phyloP scores from a whole-genome alignment of 176 grass and related monocot species.

The Aegilops longissima region DNA sequence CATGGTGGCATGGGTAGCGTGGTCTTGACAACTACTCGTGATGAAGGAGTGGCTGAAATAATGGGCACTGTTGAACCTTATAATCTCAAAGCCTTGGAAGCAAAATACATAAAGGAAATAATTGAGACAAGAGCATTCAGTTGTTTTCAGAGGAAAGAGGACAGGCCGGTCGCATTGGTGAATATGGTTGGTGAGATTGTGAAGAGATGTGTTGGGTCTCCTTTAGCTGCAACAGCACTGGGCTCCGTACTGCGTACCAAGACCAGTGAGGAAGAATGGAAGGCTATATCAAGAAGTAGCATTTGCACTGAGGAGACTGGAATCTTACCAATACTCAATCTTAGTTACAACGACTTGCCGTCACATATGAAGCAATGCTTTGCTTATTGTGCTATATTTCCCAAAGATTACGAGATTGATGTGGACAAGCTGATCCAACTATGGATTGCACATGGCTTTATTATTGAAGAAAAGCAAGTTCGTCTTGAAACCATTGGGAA shows the following conservation, averaged over 20 bases:
- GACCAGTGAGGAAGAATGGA: slow-evolving; percentile 4
- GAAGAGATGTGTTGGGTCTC: not conserved
- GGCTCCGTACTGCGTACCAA: slow-evolving; percentile 17
- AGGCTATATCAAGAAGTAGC: not conserved
- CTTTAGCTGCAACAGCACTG: not conserved
- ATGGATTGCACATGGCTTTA: no score
- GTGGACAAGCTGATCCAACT: no score
- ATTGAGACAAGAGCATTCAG: not conserved
- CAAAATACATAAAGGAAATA: not conserved
- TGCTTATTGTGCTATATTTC: not conserved
- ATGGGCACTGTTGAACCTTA: not conserved
- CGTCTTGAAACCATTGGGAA: no score
- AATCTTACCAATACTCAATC: not conserved
- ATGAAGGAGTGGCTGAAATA: not conserved
- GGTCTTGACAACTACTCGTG: not conserved
- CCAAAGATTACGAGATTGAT: not conserved
- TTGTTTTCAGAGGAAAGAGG: not conserved
- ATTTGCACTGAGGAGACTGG: not conserved
- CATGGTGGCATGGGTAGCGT: not conserved
- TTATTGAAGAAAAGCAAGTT: no score
- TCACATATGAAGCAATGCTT: not conserved
- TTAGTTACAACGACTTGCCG: slow-evolving; percentile 7
- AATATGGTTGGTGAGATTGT: not conserved
- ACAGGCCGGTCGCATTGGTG: not conserved
- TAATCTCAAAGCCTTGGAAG: not conserved